Base-by-base conservation (phyloP, 2,329 filamentous ascomycete species). In the Graphilbum sp. region DNA sequence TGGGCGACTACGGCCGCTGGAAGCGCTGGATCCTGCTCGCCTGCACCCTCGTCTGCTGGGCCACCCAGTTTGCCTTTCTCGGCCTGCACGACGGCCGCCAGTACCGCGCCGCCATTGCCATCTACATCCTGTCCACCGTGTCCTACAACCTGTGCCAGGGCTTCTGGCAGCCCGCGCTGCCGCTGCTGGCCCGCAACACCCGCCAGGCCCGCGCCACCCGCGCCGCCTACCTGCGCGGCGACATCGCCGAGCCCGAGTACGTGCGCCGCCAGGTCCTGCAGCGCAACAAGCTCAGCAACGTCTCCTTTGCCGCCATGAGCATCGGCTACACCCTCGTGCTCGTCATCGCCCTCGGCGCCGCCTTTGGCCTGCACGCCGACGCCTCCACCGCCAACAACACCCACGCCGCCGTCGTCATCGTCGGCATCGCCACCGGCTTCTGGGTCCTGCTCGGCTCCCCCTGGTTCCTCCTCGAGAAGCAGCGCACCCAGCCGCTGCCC, bases 301-400 rank as follows among this genome's bases (percentile, higher is more conserved):
- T 36, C 13, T 20, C 34, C 25, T 36, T 36, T 36, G 34, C 34
- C 18, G 34, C 34, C 34, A 36, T 36, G 34, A 36, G 34, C 34
- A 36, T 36, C 25, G 34, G 34, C 34, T 36, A 36, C 25, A 36
- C 34, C 12, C 17, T 30, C 18, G 34, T 36, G 13, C 34, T 36
- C 34, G 18, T 36, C 34, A 36, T 36, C 13, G 34, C 34, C 34
- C 30, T 36, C 13, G 34, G 34, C 25, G 34, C 34, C 12, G 34
- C 34, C 17, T 36, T 30, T 36, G 34, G 34, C 10, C 24, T 36
- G 12, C 34, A 36, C 34, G 34, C 34, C 7, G 25, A 36, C 17
- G 34, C 15, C 13, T 36, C 34, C 25, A 36, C 34, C 11, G 34
- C 25, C 25, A 36, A 36, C 34, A 36, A 36, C 34, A 36, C 34